Evolutionary conservation across 1,284 basidiomycete species (phyloP).

Genomic region (Ceratobasidium theobromae): DNA sequence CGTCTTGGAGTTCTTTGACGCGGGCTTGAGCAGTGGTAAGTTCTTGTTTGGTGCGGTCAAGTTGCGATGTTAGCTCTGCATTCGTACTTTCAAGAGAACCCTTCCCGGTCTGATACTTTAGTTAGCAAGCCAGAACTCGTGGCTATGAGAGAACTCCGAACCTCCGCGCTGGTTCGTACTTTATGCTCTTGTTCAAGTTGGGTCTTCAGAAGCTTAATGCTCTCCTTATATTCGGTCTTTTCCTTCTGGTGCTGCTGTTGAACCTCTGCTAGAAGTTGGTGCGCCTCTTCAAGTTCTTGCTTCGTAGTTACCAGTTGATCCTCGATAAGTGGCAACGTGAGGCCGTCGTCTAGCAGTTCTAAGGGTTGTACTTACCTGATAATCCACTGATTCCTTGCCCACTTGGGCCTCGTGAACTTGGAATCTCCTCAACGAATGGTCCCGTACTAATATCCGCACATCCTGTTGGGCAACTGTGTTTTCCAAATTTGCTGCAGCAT

Average conservation of each 20-base stretch:
- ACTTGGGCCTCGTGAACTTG: conserved; percentile 11
- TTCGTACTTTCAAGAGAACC: conserved; percentile 14
- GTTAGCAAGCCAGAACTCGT: background rate
- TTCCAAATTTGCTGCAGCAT: background rate
- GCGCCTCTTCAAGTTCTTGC: conserved; percentile 5
- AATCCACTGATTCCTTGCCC: conserved; percentile 5
- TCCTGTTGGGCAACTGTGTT: background rate
- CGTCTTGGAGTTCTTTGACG: conserved; percentile 1
- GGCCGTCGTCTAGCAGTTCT: background rate
- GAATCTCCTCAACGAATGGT: conserved; percentile 23
- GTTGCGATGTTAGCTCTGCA: background rate
- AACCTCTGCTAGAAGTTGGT: background rate
- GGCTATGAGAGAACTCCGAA: background rate
- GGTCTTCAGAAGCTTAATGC: conserved; percentile 39
- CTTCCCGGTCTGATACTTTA: conserved; percentile 5
- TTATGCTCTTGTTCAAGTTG: conserved; percentile 17
- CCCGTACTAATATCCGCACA: conserved; percentile 20
- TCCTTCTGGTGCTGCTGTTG: background rate
- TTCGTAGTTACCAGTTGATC: conserved; percentile 10
- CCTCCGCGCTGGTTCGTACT: conserved; percentile 6
- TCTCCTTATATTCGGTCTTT: conserved; percentile 35
- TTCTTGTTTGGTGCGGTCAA: conserved; percentile 5
- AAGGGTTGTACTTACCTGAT: conserved; percentile 2
- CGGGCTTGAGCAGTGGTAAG: conserved; percentile 6
- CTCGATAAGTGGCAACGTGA: background rate